Base-by-base conservation (phyloP, 495 filamentous ascomycete genomes). In the Cetradonia linearis region DNA sequence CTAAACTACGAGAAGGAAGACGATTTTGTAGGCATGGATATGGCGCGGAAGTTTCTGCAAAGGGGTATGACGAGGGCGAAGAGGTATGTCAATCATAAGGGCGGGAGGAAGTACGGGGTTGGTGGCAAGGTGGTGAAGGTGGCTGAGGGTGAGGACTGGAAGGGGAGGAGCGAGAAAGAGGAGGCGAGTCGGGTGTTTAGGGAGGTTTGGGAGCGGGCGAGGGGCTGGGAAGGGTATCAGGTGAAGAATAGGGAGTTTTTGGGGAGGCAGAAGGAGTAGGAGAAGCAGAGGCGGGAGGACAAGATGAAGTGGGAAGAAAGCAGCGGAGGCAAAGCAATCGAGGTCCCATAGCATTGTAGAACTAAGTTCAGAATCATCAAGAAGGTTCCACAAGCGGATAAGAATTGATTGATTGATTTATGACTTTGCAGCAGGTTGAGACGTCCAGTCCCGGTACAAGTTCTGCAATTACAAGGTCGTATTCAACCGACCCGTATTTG, bases 121-220 rank as follows among this genome's bases (percentile, higher is more conserved):
- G 50, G 27, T n/a, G 48, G 37, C 0, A 37, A 46, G 58, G 65
- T 58, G 46, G 36, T 37, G 20, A 60, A 57, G 40, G 75, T 78
- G 14, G 83, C 83, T 2, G 81, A 79, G 68, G 74, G 82, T 13
- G 70, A 83, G 42, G 86, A 86, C 2, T 82, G 81, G 13, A 86
- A 81, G 70, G 84, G 83, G 2, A 74, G 83, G 37, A 78, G 84
- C 14, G 88, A 91, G 62, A 78, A 90, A 7, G 83, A 83, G 31
- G 88, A 90, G 34, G 86, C 88, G 8, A 81, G 66, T 54, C 18
- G 62, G 63, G 57, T 73, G 25, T 77, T 76, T 56, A 67, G 66
- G 53, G 69, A 65, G 65, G 67, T 73, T 20, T 79, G 74, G 73
- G 69, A 73, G 59, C 66, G 63, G 59, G 76, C 72, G 64, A 74